Evolutionary conservation across 352 stramenopile species (phyloP), one percentile per base, ranked within the genome.

Genomic region (Pythium aphanidermatum): DNA sequence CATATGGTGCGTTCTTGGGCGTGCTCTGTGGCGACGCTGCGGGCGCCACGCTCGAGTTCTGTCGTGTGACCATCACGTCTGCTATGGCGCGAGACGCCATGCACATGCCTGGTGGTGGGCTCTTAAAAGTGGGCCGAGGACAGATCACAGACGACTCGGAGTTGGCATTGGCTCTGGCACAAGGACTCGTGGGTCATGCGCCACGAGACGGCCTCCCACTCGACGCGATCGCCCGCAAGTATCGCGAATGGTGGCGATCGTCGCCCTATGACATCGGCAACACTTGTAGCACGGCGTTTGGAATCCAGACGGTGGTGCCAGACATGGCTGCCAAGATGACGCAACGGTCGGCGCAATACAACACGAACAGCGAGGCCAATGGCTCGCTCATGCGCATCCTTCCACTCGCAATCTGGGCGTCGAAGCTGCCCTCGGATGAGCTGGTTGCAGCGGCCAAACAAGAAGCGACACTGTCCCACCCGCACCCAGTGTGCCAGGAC

Each of bases 91-190:
- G 46, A 7, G 19, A 13, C 3, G 71, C 71, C 1, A 67, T 83
- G 63, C 33, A 40, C 32, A 77, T 83, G 71, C 68, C 71, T 9
- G 71, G 71, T 28, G 68, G 65, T n/a, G 68, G 71, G 14, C 24
- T 69, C 33, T 73, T 65, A 19, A 10, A 32, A 2, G 39, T 80
- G 27, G 71, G 71, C 25, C 37, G 31, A 4, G 71, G 71, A 6
- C 71, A 83, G 37, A 78, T 71, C 58, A 83, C 71, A 5, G 71
- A 83, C 65, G 71, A 83, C 57, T 81, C 66, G 51, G 71, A 83
- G 61, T 55, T 80, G 11, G 63, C 71, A 43, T 40, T 83, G 40
- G 63, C 66, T 34, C 58, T 78, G 20, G 63, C 68, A 20, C 57
- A 44, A 9, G 68, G 55, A 0, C 51, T 83, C 1, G 30, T 60